A percentile compares a stretch with the other conserved stretches of the same genome.
These are phyloP conservation scores for Vickermania spadyakhi DNA, from an alignment of 208 protist genomes.

Conservation along the genomic window DNA sequence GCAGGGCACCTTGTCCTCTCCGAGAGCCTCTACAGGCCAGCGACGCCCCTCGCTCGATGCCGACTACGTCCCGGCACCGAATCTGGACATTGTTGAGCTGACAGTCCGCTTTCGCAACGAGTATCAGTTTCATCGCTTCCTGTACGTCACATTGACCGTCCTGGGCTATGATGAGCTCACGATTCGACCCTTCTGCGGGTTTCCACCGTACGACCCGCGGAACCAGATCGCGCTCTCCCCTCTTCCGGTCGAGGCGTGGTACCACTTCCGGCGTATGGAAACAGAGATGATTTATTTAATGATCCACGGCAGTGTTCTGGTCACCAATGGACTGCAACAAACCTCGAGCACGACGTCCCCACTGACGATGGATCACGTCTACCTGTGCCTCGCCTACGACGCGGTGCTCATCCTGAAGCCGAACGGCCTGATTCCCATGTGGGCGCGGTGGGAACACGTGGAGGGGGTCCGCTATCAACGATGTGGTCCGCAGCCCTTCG, in stretches of 20 bases:
- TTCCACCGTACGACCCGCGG: constrained; percentile 5
- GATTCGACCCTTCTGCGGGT: neutral
- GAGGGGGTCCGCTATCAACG: constrained; percentile 37
- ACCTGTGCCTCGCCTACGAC: constrained; percentile 63
- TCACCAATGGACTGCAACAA: neutral
- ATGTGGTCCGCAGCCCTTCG: constrained; percentile 23
- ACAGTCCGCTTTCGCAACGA: neutral
- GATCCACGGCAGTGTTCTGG: neutral
- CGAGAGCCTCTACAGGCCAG: neutral
- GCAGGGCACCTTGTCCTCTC: neutral
- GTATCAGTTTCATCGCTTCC: neutral
- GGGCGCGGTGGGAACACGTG: constrained; percentile 39
- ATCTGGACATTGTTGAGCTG: neutral
- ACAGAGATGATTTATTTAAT: neutral
- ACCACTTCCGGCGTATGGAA: neutral
- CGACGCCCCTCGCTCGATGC: constrained; percentile 3
- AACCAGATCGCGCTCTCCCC: neutral
- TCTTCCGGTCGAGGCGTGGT: neutral
- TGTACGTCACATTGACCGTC: neutral
- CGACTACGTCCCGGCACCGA: neutral
- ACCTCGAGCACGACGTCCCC: neutral
- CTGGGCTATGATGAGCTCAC: constrained; percentile 3
- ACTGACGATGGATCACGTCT: constrained; percentile 17
- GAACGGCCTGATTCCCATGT: constrained; percentile 47
- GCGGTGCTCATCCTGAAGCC: constrained; percentile 39